These are phyloP conservation scores for Komagataella populi DNA, from an alignment of 805 yeast species.

Conservation along the genomic window DNA sequence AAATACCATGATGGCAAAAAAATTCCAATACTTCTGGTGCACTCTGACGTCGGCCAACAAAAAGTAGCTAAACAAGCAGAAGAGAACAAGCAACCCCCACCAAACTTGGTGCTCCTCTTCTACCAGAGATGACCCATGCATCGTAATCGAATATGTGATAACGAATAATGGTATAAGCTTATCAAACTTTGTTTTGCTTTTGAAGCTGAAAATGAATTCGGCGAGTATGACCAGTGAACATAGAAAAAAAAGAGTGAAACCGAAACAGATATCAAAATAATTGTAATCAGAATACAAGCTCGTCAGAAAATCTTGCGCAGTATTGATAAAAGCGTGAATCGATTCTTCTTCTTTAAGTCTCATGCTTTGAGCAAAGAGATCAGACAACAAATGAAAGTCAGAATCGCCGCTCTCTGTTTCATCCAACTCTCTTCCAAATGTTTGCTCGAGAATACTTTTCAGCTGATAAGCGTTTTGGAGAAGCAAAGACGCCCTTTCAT, in stretches of 20 bases:
- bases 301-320: constrained; percentile 37
- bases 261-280: constrained; percentile 30
- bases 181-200: not conserved
- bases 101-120: constrained; percentile 96
- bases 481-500: constrained; percentile 22
- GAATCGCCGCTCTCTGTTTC: constrained; percentile 4
- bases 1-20: constrained; percentile 14
- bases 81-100: constrained; percentile 62
- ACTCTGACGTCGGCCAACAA: constrained; percentile 3
- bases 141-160: not conserved
- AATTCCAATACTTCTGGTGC: constrained; percentile 1
- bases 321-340: constrained; percentile 23
- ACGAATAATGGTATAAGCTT: not conserved
- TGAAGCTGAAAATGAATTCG: constrained; percentile 7
- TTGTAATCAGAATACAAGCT: constrained; percentile 64
- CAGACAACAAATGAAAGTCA: not conserved
- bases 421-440: constrained; percentile 5
- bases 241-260: constrained; percentile 19
- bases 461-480: constrained; percentile 48
- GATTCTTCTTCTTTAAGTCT: constrained; percentile 2
- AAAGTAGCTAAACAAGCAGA: constrained; percentile 8
- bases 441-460: constrained; percentile 28
- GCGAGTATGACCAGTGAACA: constrained; percentile 17
- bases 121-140: constrained; percentile 65
- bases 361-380: not conserved